Evolutionary conservation across 805 yeast genomes (phyloP).

Genomic region (Blastobotrys robertii): DNA sequence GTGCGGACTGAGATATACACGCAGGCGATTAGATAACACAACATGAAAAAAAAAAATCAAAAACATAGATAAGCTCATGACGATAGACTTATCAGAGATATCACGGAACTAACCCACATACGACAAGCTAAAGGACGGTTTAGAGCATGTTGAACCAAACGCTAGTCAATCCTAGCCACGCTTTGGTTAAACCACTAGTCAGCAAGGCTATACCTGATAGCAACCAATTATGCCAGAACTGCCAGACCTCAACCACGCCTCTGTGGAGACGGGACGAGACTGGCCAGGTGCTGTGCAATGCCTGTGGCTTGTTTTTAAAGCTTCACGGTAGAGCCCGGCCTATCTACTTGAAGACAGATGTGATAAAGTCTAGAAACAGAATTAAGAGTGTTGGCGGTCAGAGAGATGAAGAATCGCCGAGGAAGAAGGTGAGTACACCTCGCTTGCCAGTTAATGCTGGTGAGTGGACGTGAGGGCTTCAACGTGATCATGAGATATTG

Average conservation of each 20-base stretch:
- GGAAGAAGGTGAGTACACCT: not conserved
- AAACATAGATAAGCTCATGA: no score
- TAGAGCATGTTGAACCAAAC: no score
- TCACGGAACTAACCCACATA: no score
- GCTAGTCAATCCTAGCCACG: no score
- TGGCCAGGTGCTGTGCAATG: conserved; percentile 86
- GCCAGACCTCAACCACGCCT: conserved; percentile 89
- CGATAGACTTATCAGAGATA: no score
- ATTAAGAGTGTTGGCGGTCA: conserved; percentile 33
- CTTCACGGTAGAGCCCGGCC: conserved; percentile 92
- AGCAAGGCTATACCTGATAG: no score
- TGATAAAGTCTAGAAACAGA: conserved; percentile 83
- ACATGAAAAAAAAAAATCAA: no score
- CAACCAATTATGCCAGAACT: conserved; percentile 62
- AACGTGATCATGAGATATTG: not conserved
- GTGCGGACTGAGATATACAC: no score
- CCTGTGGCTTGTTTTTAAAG: conserved; percentile 83
- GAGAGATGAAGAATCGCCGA: not conserved
- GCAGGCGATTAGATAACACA: no score
- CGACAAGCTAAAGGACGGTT: no score
- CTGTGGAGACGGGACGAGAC: conserved; percentile 92
- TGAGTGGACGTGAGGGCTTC: not conserved
- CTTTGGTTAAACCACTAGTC: no score
- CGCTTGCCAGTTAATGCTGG: not conserved
- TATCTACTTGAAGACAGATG: conserved; percentile 81